A percentile compares a stretch with the other conserved stretches of the same genome.
phyloP scores from a whole-genome alignment of 805 yeast species.

The Dipodascus albidus region DNA sequence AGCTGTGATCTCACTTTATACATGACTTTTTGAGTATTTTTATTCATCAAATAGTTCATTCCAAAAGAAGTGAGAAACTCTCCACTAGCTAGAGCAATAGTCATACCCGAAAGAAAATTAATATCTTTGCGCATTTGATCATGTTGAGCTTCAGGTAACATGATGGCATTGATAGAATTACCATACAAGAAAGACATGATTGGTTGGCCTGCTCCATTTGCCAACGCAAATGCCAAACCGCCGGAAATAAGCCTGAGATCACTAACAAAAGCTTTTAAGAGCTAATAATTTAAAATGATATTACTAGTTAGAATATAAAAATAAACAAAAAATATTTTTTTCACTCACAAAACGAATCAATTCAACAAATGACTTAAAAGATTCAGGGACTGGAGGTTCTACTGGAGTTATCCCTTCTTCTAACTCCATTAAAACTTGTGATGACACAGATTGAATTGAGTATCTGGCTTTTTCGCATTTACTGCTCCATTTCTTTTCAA shows the following conservation, averaged over 20 bases:
- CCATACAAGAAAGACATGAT: slow-evolving; percentile 16
- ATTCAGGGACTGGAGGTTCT: background rate
- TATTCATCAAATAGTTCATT: slow-evolving; percentile 3
- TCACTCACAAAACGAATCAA: background rate
- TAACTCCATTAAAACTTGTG: background rate
- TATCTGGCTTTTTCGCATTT: background rate
- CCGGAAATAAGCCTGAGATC: background rate
- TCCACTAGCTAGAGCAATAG: slow-evolving; percentile 1
- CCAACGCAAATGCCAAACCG: background rate
- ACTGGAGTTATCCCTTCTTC: background rate
- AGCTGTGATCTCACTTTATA: slow-evolving; percentile 14
- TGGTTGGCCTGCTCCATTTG: slow-evolving; percentile 16
- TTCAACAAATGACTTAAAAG: background rate
- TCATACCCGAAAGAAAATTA: slow-evolving; percentile 5
- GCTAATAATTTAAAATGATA: too few relatives aligned
- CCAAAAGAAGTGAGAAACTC: background rate
- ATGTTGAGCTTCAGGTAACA: slow-evolving; percentile 7
- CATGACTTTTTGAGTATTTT: slow-evolving; percentile 16
- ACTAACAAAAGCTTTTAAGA: background rate
- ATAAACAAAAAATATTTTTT: too few relatives aligned
- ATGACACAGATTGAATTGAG: background rate
- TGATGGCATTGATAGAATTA: slow-evolving; percentile 14
- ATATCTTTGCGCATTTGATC: slow-evolving; percentile 12
- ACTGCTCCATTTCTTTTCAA: background rate
- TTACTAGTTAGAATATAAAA: too few relatives aligned